Evolutionary conservation across 2,329 filamentous ascomycete genomes (phyloP), one percentile per base, ranked within the genome.

Genomic region (Ophiostoma perfectum): DNA sequence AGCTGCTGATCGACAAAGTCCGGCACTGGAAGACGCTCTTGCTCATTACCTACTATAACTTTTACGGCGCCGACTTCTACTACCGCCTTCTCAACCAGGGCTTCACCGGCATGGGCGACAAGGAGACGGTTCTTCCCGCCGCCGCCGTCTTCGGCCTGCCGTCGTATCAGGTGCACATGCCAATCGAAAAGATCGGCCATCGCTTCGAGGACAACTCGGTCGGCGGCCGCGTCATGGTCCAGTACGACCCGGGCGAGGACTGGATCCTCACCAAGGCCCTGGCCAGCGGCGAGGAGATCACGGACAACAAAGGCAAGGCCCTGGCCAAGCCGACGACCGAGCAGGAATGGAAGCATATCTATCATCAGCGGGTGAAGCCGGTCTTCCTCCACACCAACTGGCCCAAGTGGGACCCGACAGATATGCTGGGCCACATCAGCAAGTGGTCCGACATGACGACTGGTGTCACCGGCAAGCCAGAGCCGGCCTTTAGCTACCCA

Each of bases 41-140:
- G 8, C 79, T 86, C 12, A 78, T 80, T 36, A 76, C 80, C 0
- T 86, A 85, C 74, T 86, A 86, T 77, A 86, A 85, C 76, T 81
- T 81, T 74, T 81, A 82, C 73, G 84, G 84, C 1, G 81, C 82
- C 0, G 72, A 76, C 5, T 79, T 80, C 72, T 86, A 82, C 75
- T 86, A 84, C 72, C 78, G 78, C 0, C 74, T 85, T 2, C 75
- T 81, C n/a, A 80, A 76, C 62, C 81, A 83, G 74, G 78, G 78
- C 65, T 76, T 76, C 2, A 75, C 75, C 9, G 80, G 80, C 42
- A 76, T 81, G 70, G 81, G 81, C 38, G 81, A 83, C 74, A 82
- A 82, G 73, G 81, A 84, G 70, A 83, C 81, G 0, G 82, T 82
- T 65, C 70, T 80, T 16, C 78, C 78, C 55, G 81, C 80, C 0